Conservation (phyloP, 495 filamentous ascomycete genomes). For the Cladorrhinum samala region DNA sequence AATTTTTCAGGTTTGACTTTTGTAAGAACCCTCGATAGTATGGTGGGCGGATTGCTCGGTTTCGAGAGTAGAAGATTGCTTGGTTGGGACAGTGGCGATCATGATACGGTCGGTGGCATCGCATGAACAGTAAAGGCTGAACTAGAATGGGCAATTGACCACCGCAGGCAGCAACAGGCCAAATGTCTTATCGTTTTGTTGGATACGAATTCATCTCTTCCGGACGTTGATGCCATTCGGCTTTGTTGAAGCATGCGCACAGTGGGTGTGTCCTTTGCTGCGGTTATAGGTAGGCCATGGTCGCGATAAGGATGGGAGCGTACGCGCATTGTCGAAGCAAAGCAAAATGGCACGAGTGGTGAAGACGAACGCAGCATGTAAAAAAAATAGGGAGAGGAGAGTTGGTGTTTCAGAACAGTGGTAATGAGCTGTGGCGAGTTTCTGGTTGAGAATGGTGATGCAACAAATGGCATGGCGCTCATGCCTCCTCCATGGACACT, state of each 20-base stretch:
- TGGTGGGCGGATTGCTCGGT: not conserved
- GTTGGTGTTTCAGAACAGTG: slow-evolving; percentile 3
- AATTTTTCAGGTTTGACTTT: too few species aligned
- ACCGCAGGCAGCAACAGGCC: not conserved
- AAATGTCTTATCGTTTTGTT: not conserved
- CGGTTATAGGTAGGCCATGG: too few species aligned
- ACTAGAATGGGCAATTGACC: not conserved
- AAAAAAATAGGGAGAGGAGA: not conserved
- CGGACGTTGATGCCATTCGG: not conserved
- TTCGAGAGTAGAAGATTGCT: not conserved
- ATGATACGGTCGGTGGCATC: not conserved
- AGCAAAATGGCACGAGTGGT: not conserved
- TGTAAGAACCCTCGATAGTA: not conserved
- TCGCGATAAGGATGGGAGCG: too few species aligned
- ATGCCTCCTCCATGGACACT: not conserved
- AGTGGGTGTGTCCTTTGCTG: not conserved
- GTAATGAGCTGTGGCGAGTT: slow-evolving; percentile 16
- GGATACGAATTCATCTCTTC: not conserved
- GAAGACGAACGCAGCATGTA: not conserved
- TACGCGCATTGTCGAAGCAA: not conserved
- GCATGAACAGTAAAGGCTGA: not conserved
- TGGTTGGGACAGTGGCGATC: slow-evolving; percentile 2
- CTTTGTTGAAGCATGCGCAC: too few species aligned
- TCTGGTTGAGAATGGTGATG: slow-evolving; percentile 8
- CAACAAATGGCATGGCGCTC: too few species aligned